Evolutionary conservation across 2,329 filamentous ascomycete species (phyloP).

Genomic region (Paracorniculantispora psalliotae): DNA sequence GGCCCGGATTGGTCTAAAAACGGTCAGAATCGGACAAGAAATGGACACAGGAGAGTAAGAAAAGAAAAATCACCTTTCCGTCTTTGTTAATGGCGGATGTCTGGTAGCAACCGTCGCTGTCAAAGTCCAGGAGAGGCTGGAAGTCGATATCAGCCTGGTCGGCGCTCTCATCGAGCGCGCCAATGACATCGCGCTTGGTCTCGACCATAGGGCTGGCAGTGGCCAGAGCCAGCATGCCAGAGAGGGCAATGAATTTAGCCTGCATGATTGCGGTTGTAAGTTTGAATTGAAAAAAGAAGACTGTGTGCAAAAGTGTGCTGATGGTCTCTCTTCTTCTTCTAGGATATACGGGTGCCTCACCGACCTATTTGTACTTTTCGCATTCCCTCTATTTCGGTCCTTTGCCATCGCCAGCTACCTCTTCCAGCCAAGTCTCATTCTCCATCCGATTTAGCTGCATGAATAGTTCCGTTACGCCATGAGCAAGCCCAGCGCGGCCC

Average conservation of each 20-base stretch:
- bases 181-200: slow-evolving; percentile 23
- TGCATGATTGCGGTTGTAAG: neutral
- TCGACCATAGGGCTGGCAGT: slow-evolving; percentile 16
- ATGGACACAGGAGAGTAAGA: slow-evolving; percentile 13
- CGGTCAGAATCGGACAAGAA: neutral
- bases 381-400: neutral
- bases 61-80: slow-evolving; percentile 22
- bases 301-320: neutral
- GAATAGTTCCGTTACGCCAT: neutral
- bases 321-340: neutral
- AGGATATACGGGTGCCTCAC: neutral
- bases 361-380: neutral
- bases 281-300: neutral
- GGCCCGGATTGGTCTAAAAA: slow-evolving; percentile 20
- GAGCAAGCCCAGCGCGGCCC: neutral
- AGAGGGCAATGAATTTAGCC: neutral
- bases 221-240: slow-evolving; percentile 16
- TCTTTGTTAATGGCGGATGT: slow-evolving; percentile 38
- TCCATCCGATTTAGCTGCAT: neutral
- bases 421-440: neutral
- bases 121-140: slow-evolving; percentile 36
- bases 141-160: slow-evolving; percentile 29
- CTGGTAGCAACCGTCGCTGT: slow-evolving; percentile 39
- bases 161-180: slow-evolving; percentile 28
- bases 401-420: neutral